phyloP scores from a whole-genome alignment of 2,329 filamentous ascomycete genomes.

The Pezicula rhizophila region DNA sequence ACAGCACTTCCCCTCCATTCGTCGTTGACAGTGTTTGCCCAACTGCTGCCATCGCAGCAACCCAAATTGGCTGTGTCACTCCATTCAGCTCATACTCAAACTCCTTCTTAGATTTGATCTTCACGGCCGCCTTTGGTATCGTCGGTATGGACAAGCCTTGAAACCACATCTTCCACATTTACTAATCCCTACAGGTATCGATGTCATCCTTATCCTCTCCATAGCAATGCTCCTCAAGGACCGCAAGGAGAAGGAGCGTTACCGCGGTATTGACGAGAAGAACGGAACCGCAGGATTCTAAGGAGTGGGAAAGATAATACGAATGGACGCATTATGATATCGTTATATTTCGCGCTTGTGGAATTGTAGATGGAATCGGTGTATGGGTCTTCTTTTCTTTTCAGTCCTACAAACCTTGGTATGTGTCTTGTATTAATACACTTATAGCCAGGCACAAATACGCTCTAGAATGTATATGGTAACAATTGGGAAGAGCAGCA shows the following conservation, averaged over 20 bases:
- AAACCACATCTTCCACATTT: not conserved
- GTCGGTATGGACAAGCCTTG: slow-evolving; percentile 45
- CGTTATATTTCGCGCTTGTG: no score
- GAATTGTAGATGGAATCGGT: no score
- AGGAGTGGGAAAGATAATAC: slow-evolving; percentile 1
- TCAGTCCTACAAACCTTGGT: no score
- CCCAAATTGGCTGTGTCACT: slow-evolving; percentile 63
- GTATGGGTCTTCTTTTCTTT: no score
- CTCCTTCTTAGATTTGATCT: slow-evolving; percentile 66
- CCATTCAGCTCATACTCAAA: slow-evolving; percentile 66
- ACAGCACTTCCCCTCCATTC: slow-evolving; percentile 67
- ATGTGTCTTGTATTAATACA: no score
- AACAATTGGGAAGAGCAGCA: no score
- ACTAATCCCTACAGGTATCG: slow-evolving; percentile 41
- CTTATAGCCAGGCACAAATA: no score
- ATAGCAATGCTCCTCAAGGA: slow-evolving; percentile 75
- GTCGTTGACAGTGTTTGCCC: slow-evolving; percentile 62
- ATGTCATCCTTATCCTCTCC: slow-evolving; percentile 62
- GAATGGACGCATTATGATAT: no score
- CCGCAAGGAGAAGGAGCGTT: slow-evolving; percentile 72
- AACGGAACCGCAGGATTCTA: slow-evolving; percentile 48
- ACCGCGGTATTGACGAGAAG: slow-evolving; percentile 79
- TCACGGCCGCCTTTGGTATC: slow-evolving; percentile 74
- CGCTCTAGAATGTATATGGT: no score
- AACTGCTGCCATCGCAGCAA: slow-evolving; percentile 63